These are phyloP conservation scores for Lachnellula suecica DNA, from an alignment of 2,329 filamentous ascomycete species.

Conservation along the genomic window DNA sequence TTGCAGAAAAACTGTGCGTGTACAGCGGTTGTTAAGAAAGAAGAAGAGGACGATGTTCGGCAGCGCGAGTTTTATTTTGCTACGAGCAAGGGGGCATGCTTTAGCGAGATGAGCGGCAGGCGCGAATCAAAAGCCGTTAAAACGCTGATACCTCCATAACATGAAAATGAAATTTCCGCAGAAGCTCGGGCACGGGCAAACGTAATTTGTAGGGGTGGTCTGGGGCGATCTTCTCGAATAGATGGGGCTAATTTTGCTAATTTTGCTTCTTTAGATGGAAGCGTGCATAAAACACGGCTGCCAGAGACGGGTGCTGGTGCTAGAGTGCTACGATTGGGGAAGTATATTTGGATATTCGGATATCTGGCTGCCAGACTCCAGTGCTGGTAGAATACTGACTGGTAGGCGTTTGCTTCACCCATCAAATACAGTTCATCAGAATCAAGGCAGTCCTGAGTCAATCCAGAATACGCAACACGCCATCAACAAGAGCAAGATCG, in stretches of 20 bases:
- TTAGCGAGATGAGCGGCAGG: not conserved
- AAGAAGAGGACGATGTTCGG: not conserved
- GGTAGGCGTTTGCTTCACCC: no score
- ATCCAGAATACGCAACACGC: slow-evolving; percentile 21
- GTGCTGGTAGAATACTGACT: no score
- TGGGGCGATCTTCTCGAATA: not conserved
- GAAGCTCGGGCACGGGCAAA: not conserved
- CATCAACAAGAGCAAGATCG: slow-evolving; percentile 25
- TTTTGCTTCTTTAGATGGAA: not conserved
- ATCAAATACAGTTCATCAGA: no score
- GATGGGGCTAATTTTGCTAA: no score
- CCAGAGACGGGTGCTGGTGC: no score
- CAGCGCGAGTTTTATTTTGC: not conserved
- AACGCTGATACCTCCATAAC: not conserved
- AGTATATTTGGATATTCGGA: no score
- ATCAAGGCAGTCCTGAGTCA: no score
- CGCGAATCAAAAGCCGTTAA: not conserved
- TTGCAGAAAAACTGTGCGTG: not conserved
- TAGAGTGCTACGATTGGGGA: no score
- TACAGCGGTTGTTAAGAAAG: not conserved
- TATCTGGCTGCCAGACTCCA: no score
- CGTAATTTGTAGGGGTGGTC: not conserved
- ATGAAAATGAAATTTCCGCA: not conserved
- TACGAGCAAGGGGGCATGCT: not conserved
- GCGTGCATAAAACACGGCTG: not conserved